Evolutionary conservation across 805 yeast species (phyloP), one percentile per base, ranked within the genome.

Genomic region (Kregervanrija delftensis): DNA sequence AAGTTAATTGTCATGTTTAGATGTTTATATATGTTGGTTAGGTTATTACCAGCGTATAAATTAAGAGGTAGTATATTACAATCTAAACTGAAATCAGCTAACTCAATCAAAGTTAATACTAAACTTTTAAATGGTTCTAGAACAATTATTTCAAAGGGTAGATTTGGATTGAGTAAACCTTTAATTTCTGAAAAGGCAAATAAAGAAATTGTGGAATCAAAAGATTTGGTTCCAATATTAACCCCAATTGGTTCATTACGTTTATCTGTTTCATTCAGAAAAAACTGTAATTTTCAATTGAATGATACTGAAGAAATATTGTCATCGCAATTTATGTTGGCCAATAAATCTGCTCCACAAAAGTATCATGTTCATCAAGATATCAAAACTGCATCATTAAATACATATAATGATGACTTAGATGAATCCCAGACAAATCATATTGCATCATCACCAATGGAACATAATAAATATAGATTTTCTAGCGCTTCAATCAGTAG

Each of bases 91-190:
- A 60, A 37, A 49, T 72, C 22, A n/a, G 73, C 38, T 28, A 46
- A 53, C 3, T 15, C 38, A n/a, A 28, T 15, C 11, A 61, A 61
- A 37, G 63, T 90, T 1, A 77, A 79, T 5, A 76, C 83, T 40
- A 72, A 87, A 44, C 63, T 85, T 0, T 57, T 86, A 31, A 90
- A 89, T 59, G 96, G 96, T 0, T 75, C 82, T 12, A 77, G 79
- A 51, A 83, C 93, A 1, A 85, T 90, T 30, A 71, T 81, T 10
- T 83, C 95, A 1, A 82, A 81, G 58, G 96, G 96, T 3, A 68
- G 97, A 49, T 76, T 89, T 17, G 97, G 97, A 0, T 70, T 91
- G 43, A 81, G 91, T 49, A 83, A 84, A 59, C 86, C 83, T 55
- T 65, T 84, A 47, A 37, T 40, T 3, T 37, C 39, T 11, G 42